phyloP scores from a whole-genome alignment of 192 early-diverging fungal genomes.

The Linderina pennispora region DNA sequence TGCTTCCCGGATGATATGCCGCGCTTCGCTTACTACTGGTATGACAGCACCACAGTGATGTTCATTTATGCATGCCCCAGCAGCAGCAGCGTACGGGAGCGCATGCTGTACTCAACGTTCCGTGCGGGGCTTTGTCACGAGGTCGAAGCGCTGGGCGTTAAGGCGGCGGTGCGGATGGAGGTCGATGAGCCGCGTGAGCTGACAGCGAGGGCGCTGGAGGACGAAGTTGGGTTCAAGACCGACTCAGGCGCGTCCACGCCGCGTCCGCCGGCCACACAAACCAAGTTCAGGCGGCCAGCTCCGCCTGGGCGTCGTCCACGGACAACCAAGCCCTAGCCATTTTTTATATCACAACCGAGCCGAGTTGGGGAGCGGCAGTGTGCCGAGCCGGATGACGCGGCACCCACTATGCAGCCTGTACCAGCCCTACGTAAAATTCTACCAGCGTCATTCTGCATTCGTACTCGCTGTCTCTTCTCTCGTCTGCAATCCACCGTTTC shows the following conservation, averaged over 20 bases:
- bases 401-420: too few relatives aligned
- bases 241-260: not conserved
- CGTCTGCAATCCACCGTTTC: too few relatives aligned
- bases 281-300: slow-evolving; percentile 34
- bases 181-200: slow-evolving; percentile 57
- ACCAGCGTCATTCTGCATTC: too few relatives aligned
- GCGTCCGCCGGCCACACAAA: slow-evolving; percentile 10
- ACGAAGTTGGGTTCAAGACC: slow-evolving; percentile 38
- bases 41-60: slow-evolving; percentile 34
- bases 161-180: slow-evolving; percentile 62
- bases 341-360: too few relatives aligned
- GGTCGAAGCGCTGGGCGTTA: slow-evolving; percentile 51
- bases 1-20: slow-evolving; percentile 56
- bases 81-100: slow-evolving; percentile 71
- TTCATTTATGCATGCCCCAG: slow-evolving; percentile 86
- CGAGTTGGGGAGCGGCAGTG: too few relatives aligned
- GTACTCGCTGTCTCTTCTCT: too few relatives aligned
- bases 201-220: slow-evolving; percentile 47
- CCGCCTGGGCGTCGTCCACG: slow-evolving; percentile 39
- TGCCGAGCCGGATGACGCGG: too few relatives aligned
- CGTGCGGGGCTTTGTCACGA: slow-evolving; percentile 53
- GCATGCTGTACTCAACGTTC: slow-evolving; percentile 88
- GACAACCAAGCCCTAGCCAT: too few relatives aligned
- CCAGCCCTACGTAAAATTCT: too few relatives aligned
- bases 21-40: slow-evolving; percentile 52